These are phyloP conservation scores for Xenoacremonium recifei DNA, from an alignment of 2,329 filamentous ascomycete genomes.

Conservation along the genomic window DNA sequence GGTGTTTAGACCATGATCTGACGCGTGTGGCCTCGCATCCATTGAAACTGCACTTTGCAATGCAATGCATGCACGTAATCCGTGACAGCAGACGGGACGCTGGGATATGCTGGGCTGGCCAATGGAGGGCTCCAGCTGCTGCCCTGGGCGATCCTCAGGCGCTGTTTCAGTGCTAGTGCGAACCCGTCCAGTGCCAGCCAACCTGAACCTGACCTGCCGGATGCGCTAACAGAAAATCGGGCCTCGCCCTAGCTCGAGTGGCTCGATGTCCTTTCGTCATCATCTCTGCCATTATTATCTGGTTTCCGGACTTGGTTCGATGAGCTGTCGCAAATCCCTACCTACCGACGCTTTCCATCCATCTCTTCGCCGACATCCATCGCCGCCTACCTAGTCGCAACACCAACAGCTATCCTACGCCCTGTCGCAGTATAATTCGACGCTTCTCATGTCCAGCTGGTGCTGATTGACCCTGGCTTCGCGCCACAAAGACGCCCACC, in stretches of 20 bases:
- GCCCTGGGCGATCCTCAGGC: no score
- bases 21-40: no score
- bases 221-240: no score
- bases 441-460: constrained; percentile 16
- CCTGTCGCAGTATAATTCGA: constrained; percentile 9
- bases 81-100: no score
- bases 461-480: constrained; percentile 18
- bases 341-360: neutral
- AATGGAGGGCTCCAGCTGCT: no score
- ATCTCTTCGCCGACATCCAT: constrained; percentile 4
- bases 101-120: no score
- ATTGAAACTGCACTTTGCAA: no score
- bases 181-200: no score
- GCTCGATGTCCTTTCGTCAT: constrained; percentile 26
- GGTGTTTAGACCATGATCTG: no score
- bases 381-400: constrained; percentile 9
- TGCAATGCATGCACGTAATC: no score
- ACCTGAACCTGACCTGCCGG: no score
- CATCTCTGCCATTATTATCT: constrained; percentile 13
- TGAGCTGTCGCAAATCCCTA: neutral
- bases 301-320: neutral
- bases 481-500: constrained; percentile 14
- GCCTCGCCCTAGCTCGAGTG: constrained; percentile 14
- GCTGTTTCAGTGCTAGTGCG: no score
- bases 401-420: constrained; percentile 3